Evolutionary conservation across 768 basidiomycete species (phyloP).

Genomic region (Amanita molliuscula): DNA sequence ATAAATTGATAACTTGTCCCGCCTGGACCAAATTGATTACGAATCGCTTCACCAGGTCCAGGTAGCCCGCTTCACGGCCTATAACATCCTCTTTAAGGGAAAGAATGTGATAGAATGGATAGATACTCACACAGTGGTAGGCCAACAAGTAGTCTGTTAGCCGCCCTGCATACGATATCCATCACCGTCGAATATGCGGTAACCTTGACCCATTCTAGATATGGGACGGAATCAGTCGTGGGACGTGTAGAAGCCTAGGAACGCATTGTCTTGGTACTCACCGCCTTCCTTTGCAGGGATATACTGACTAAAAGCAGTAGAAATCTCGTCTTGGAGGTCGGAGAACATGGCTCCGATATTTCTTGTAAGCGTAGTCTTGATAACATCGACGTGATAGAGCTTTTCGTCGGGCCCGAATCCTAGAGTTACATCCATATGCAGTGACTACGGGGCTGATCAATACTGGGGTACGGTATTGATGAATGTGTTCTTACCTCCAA

Average conservation of each 20-base stretch:
- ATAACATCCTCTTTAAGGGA: neutral
- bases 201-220: neutral
- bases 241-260: too few species aligned
- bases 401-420: slow-evolving; percentile 13
- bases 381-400: slow-evolving; percentile 15
- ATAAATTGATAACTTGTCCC: slow-evolving; percentile 13
- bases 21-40: slow-evolving; percentile 10
- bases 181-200: slow-evolving; percentile 9
- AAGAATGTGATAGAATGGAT: neutral
- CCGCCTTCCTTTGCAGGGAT: slow-evolving; percentile 4
- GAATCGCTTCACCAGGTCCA: slow-evolving; percentile 11
- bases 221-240: neutral
- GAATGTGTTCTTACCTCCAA: slow-evolving; percentile 10
- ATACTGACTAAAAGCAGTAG: slow-evolving; percentile 11
- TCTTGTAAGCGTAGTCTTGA: slow-evolving; percentile 17
- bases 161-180: slow-evolving; percentile 14
- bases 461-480: neutral
- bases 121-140: slow-evolving; percentile 14
- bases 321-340: slow-evolving; percentile 17
- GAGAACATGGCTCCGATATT: slow-evolving; percentile 17
- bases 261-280: neutral
- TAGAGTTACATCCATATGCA: slow-evolving; percentile 25
- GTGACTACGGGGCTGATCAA: slow-evolving; percentile 9
- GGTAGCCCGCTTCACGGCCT: slow-evolving; percentile 15
- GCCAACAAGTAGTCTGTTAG: slow-evolving; percentile 17